Percentiles rank a stretch among this genome's conserved stretches.
phyloP scores from a whole-genome alignment of 73 alveolate genomes.

The Symbiodinium natans region DNA sequence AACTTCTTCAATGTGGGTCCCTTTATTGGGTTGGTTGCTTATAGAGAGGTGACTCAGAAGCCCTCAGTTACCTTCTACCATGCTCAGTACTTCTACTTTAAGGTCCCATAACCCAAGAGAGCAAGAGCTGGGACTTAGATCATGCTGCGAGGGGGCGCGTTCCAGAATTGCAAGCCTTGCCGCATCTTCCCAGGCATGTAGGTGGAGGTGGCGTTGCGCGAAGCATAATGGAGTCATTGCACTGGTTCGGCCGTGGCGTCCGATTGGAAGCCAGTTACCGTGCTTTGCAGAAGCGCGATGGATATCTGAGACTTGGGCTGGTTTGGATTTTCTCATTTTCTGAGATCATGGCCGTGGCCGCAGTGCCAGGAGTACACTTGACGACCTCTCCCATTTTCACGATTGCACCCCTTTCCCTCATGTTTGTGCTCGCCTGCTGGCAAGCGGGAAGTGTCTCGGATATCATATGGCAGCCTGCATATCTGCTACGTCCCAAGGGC shows the following conservation, averaged over 20 bases:
- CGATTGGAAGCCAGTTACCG: conserved; percentile 26
- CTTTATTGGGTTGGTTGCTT: no score
- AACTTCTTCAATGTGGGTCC: no score
- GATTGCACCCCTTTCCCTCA: neutral
- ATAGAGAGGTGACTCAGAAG: no score
- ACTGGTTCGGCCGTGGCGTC: neutral
- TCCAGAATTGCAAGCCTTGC: no score
- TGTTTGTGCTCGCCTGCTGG: conserved; percentile 32
- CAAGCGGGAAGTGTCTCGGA: conserved; percentile 40
- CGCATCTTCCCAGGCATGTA: no score
- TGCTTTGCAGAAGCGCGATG: neutral
- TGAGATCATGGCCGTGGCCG: conserved; percentile 14
- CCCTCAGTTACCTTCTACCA: no score
- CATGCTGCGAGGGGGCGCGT: no score
- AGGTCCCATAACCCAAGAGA: no score
- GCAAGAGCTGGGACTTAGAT: no score
- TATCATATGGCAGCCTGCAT: conserved; percentile 23
- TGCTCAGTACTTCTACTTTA: no score
- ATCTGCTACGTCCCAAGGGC: conserved; percentile 52
- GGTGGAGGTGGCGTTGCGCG: no score
- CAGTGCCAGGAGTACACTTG: conserved; percentile 31
- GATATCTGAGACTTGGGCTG: conserved; percentile 22
- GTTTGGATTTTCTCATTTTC: conserved; percentile 31
- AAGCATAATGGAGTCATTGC: neutral
- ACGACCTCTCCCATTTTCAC: conserved; percentile 13